phyloP scores from a whole-genome alignment of 495 filamentous ascomycete species.

The Tuber brumale region DNA sequence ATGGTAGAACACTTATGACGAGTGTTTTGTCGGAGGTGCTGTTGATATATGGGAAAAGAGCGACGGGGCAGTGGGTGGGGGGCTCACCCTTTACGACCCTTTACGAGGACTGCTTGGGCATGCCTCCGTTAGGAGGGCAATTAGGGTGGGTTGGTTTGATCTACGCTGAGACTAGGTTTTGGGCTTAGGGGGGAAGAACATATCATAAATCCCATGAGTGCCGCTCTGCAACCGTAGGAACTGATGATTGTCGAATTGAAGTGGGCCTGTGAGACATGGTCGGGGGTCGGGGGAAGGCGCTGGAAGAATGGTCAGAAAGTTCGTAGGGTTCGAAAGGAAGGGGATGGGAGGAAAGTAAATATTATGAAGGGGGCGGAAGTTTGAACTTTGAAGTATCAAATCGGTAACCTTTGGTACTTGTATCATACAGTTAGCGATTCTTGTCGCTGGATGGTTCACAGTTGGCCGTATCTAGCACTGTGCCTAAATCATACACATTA shows the following conservation, averaged over 20 bases:
- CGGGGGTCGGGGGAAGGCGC: neutral
- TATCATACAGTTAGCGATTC: neutral
- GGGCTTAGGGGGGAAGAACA: slow-evolving; percentile 17
- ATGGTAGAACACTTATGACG: slow-evolving; percentile 16
- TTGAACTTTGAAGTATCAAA: slow-evolving; percentile 5
- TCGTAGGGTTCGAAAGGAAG: neutral
- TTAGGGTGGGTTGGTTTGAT: slow-evolving; percentile 24
- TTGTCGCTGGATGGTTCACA: neutral
- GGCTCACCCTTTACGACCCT: neutral
- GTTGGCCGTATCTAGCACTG: neutral
- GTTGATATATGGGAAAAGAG: slow-evolving; percentile 30
- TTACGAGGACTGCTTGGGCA: neutral
- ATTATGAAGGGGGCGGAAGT: neutral
- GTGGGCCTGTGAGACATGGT: neutral
- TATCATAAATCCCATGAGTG: neutral
- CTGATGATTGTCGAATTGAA: neutral
- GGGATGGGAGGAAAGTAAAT: neutral
- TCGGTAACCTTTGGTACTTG: neutral
- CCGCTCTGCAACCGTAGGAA: neutral
- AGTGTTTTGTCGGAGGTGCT: slow-evolving; percentile 21
- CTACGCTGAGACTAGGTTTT: slow-evolving; percentile 25
- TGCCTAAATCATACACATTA: neutral
- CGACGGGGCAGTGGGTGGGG: slow-evolving; percentile 29
- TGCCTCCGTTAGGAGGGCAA: slow-evolving; percentile 16
- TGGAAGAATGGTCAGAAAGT: neutral